These are phyloP conservation scores for Neopestalotiopsis sp. DNA, from an alignment of 2,329 filamentous ascomycete species.

Conservation along the genomic window DNA sequence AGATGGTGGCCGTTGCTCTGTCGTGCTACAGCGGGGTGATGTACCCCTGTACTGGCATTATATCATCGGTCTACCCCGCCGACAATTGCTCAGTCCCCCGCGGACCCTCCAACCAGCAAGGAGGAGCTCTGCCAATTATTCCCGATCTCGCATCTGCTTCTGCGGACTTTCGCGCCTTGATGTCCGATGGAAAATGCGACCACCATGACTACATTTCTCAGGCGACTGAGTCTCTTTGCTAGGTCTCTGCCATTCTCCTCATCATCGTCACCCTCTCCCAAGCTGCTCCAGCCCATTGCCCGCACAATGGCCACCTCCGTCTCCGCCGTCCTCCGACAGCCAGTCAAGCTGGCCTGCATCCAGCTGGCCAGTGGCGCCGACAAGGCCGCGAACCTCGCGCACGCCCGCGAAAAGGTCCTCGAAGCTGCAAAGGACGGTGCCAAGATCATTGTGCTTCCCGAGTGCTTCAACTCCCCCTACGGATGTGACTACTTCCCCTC, in stretches of 20 bases:
- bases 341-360: conserved; percentile 80
- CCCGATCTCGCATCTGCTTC: conserved; percentile 11
- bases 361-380: conserved; percentile 83
- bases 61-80: conserved; percentile 2
- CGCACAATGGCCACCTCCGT: conserved; percentile 35
- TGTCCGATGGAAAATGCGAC: conserved; percentile 22
- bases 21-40: background rate
- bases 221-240: conserved; percentile 28
- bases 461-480: conserved; percentile 99
- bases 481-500: conserved; percentile 87
- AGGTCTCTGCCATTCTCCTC: conserved; percentile 20
- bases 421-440: conserved; percentile 80
- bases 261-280: conserved; percentile 15
- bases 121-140: background rate
- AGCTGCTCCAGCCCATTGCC: conserved; percentile 21
- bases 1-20: no score
- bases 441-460: conserved; percentile 87
- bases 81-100: background rate
- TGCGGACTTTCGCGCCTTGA: background rate
- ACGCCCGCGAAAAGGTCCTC: conserved; percentile 81
- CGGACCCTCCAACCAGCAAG: background rate
- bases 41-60: background rate
- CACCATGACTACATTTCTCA: conserved; percentile 33
- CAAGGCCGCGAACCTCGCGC: conserved; percentile 83
- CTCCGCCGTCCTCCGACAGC: conserved; percentile 68